These are phyloP conservation scores for Jasminum sambac DNA, from an alignment of 257 asterid genomes.

Conservation along the genomic window DNA sequence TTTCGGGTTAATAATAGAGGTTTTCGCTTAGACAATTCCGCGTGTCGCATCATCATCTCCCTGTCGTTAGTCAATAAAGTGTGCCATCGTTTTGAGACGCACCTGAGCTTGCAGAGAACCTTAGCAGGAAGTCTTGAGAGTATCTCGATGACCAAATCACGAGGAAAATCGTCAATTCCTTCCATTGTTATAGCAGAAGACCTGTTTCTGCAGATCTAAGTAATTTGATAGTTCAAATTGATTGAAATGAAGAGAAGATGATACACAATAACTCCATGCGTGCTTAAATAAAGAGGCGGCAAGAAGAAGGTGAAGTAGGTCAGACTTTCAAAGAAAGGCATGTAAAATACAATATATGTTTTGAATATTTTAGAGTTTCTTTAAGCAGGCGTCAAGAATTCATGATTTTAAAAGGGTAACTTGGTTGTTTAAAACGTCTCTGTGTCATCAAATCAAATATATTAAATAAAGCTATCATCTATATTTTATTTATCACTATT, in stretches of 20 bases:
- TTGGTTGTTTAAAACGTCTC: too few species aligned
- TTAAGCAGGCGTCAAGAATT: background rate
- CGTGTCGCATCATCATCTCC: background rate
- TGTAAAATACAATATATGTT: background rate
- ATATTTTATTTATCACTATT: background rate
- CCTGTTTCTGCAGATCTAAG: background rate
- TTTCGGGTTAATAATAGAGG: background rate
- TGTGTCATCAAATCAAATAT: too few species aligned
- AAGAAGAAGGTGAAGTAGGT: background rate
- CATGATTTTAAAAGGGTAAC: background rate
- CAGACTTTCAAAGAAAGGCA: background rate
- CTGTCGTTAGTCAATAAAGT: background rate
- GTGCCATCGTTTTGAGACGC: background rate
- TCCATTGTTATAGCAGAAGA: background rate
- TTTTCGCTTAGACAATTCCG: background rate
- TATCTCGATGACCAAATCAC: conserved; percentile 12
- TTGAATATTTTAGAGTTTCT: background rate
- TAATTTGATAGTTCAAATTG: background rate
- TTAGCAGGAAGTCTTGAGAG: conserved; percentile 15
- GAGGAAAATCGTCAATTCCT: conserved; percentile 6
- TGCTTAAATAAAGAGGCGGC: background rate
- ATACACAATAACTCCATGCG: background rate
- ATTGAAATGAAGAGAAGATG: background rate
- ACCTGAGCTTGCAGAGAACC: conserved; percentile 14
- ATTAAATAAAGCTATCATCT: too few species aligned